Conservation (phyloP, 768 basidiomycete genomes). For the Leucocoprinus sp. region DNA sequence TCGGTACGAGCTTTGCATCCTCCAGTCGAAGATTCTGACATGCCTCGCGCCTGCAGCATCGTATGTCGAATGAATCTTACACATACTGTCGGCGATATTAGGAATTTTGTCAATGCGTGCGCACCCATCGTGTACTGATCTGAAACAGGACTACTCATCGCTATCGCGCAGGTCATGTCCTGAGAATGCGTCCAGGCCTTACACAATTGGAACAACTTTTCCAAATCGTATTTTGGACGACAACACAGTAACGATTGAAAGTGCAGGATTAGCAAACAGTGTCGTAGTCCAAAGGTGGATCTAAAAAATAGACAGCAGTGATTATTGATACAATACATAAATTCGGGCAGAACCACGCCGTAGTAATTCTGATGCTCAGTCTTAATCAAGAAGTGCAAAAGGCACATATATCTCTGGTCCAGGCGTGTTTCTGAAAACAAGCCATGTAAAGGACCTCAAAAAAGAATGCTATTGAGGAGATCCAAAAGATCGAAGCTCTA, state of each 20-base stretch:
- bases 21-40: slow-evolving; percentile 1
- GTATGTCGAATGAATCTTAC: slow-evolving; percentile 84
- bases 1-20: slow-evolving; percentile 42
- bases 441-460: not conserved
- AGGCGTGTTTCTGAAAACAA: not conserved
- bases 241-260: slow-evolving; percentile 55
- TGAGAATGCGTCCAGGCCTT: slow-evolving; percentile 50
- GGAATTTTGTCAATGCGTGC: slow-evolving; percentile 85
- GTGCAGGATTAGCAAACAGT: slow-evolving; percentile 67
- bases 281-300: slow-evolving; percentile 81
- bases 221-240: slow-evolving; percentile 70
- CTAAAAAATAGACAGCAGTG: slow-evolving; percentile 16
- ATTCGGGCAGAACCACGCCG: no score
- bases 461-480: not conserved
- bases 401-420: not conserved
- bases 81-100: slow-evolving; percentile 80
- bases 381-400: not conserved
- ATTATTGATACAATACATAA: not conserved
- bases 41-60: slow-evolving; percentile 36
- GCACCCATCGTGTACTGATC: slow-evolving; percentile 23
- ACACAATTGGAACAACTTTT: slow-evolving; percentile 85
- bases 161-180: slow-evolving; percentile 50
- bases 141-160: not conserved
- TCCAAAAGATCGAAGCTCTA: not conserved
- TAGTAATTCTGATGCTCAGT: no score